A percentile compares a stretch with the other conserved stretches of the same genome.
Evolutionary conservation across 208 protist genomes (phyloP).

Genomic region (Wallacemonas sp.): DNA sequence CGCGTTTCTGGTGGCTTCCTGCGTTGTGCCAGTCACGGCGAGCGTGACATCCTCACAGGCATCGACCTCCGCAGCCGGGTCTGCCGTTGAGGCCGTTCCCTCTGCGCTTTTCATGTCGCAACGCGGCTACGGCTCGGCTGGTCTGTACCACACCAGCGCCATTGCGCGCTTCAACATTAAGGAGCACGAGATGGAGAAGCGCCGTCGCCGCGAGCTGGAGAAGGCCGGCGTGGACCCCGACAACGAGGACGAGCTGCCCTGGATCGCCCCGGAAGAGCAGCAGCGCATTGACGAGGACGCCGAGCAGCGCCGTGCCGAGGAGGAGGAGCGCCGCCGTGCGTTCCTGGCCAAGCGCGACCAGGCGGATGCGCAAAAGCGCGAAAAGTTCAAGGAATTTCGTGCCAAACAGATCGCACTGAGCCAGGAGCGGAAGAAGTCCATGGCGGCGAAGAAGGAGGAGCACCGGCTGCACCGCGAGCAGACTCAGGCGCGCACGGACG

Average conservation of each 20-base stretch:
- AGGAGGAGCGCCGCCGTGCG: conserved; percentile 57
- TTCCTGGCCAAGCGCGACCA: conserved; percentile 56
- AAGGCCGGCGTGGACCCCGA: conserved; percentile 61
- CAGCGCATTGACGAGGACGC: conserved; percentile 71
- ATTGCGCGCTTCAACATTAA: conserved; percentile 69
- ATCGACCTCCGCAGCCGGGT: no score
- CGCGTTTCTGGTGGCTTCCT: no score
- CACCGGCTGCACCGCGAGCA: conserved; percentile 18
- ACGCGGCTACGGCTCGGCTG: background rate
- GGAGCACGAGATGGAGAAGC: conserved; percentile 78
- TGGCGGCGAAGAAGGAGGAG: conserved; percentile 46
- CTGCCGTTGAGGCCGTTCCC: no score
- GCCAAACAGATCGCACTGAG: conserved; percentile 78
- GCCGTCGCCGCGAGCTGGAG: conserved; percentile 66
- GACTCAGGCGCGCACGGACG: conserved; percentile 22
- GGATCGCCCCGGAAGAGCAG: conserved; percentile 78
- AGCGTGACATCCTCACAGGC: no score
- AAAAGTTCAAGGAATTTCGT: conserved; percentile 80
- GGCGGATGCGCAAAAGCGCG: conserved; percentile 67
- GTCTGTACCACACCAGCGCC: conserved; percentile 13
- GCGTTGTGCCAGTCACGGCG: no score
- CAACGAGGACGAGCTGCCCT: conserved; percentile 53
- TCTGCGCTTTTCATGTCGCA: background rate
- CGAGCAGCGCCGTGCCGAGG: conserved; percentile 33
- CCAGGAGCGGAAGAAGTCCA: conserved; percentile 55